These are phyloP conservation scores for Neonectria hederae DNA, from an alignment of 2,329 filamentous ascomycete genomes.

Conservation along the genomic window DNA sequence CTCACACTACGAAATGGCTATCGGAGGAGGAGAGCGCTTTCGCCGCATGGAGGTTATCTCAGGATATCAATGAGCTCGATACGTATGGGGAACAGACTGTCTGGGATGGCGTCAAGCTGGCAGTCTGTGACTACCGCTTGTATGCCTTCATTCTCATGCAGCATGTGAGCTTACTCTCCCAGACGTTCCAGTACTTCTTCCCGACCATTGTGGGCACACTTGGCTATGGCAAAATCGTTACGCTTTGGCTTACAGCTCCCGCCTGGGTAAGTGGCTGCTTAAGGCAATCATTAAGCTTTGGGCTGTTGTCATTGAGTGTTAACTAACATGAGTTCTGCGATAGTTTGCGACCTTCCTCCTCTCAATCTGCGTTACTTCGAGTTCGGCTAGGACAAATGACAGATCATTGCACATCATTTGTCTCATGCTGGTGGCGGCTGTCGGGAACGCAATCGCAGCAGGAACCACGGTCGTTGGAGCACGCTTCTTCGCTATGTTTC, in stretches of 20 bases:
- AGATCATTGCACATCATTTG: constrained; percentile 65
- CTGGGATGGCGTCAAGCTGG: constrained; percentile 58
- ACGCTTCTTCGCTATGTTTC: constrained; percentile 70
- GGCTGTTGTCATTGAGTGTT: background rate
- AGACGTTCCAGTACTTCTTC: constrained; percentile 73
- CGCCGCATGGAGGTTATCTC: constrained; percentile 60
- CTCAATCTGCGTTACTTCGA: constrained; percentile 64
- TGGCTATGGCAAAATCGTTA: constrained; percentile 63
- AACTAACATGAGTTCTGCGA: background rate
- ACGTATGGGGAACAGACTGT: constrained; percentile 48
- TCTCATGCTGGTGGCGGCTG: constrained; percentile 60
- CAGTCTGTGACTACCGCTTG: constrained; percentile 59
- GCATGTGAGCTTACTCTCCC: constrained; percentile 60
- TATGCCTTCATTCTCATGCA: constrained; percentile 65
- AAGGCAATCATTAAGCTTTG: background rate
- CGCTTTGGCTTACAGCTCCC: constrained; percentile 66
- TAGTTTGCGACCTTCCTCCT: constrained; percentile 61
- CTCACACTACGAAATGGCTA: constrained; percentile 62
- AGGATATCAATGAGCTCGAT: constrained; percentile 59
- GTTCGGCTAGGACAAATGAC: constrained; percentile 63
- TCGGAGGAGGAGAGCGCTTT: constrained; percentile 60
- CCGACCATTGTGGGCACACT: constrained; percentile 70
- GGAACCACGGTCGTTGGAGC: constrained; percentile 59
- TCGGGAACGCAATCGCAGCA: constrained; percentile 66
- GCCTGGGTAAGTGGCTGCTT: constrained; percentile 59